A percentile compares a stretch with the other conserved stretches of the same genome.
Conservation (phyloP, 768 basidiomycete species). For the Termitomyces sp. region DNA sequence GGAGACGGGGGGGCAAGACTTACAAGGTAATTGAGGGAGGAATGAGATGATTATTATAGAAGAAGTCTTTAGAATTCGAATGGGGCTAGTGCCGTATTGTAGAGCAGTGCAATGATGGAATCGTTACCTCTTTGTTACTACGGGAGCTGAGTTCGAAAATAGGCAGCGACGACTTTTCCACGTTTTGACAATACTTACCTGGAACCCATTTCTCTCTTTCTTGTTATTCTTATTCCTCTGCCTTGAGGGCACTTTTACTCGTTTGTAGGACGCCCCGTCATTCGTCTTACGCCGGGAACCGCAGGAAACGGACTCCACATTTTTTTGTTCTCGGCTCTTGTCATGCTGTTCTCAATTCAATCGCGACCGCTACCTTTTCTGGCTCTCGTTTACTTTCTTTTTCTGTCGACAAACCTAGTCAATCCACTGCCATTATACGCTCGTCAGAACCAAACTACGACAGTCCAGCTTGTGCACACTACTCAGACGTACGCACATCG, state of each 20-base stretch:
- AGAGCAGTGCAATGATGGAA: no score
- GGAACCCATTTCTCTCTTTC: conserved; percentile 20
- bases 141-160: conserved; percentile 21
- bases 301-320: conserved; percentile 44
- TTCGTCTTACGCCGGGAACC: conserved; percentile 35
- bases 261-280: conserved; percentile 28
- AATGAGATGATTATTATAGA: conserved; percentile 33
- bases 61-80: no score
- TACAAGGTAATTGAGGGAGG: conserved; percentile 86
- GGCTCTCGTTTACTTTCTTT: conserved; percentile 33
- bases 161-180: background rate
- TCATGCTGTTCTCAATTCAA: conserved; percentile 33
- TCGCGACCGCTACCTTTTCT: conserved; percentile 26
- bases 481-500: conserved; percentile 42
- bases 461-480: conserved; percentile 37
- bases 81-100: no score
- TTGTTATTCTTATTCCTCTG: conserved; percentile 22
- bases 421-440: conserved; percentile 31
- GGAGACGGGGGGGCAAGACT: conserved; percentile 55
- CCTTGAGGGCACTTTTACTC: conserved; percentile 45
- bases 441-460: conserved; percentile 30
- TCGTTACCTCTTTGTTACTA: conserved; percentile 14
- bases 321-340: conserved; percentile 24
- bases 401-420: conserved; percentile 25
- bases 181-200: background rate